Base-by-base conservation (phyloP, 2,329 filamentous ascomycete genomes). In the Cephalotrichum gorgonifer region DNA sequence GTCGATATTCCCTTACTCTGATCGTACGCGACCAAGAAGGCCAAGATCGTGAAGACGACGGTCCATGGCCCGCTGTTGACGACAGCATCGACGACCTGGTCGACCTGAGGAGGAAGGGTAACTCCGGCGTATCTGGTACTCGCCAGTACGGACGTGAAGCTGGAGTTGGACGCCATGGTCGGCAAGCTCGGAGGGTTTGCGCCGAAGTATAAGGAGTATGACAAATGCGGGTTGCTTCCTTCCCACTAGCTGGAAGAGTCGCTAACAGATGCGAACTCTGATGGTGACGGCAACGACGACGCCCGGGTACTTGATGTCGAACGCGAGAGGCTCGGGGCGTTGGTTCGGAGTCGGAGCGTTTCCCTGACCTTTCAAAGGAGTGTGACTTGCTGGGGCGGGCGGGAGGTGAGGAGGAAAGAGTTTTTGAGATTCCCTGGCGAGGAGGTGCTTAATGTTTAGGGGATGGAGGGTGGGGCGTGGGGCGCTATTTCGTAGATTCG, bases 1-100 rank as follows among this genome's bases (percentile, higher is more conserved):
- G 28, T 47, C 23, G n/a, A 25, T 11, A 38, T 23, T 15, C 25
- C 49, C 25, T 65, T 74, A 95, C 91, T 73, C 72, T 97, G 91
- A 68, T 97, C 91, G 66, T 96, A 97, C 53, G 82, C 77, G 51
- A 95, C 78, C 48, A 85, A 79, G 8, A 85, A 60, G 30, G 85
- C 71, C 50, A 96, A 63, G 46, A 93, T 54, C 15, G 87, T 87
- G 55, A 90, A 63, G 30, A 86, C 57, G 55, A 88, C 73, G 53
- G 83, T 83, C 65, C 76, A 73, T 73, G 54, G 83, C 82, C 65
- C 76, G 72, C 27, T 63, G 51, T 76, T 77, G 56, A 77, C 71
- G 53, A 78, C 56, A 67, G 64, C 59, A 61, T 76, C 71, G 67
- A 82, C 60, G 67, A 74, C 59, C 71, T 68, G 66, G 56, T 78